Conservation (phyloP, 176 grass and related monocot genomes). For the Cenchrus purpureus region DNA sequence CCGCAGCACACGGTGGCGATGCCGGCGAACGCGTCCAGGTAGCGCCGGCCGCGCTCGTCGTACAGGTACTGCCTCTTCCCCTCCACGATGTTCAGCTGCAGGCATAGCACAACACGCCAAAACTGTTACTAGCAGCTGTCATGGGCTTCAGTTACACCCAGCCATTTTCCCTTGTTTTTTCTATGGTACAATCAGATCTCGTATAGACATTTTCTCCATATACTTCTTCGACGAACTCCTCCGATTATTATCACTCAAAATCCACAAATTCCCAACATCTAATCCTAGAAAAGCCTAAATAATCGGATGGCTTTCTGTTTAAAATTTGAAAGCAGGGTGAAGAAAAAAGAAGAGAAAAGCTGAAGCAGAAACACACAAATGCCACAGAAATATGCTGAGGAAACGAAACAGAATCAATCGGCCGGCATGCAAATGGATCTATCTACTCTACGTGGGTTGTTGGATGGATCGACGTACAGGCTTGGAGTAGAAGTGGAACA, state of each 20-base stretch:
- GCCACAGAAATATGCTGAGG: background rate
- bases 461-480: constrained; percentile 49
- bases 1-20: constrained; percentile 94
- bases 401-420: background rate
- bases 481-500: constrained; percentile 85
- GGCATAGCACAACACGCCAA: background rate
- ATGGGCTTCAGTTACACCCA: too few species aligned
- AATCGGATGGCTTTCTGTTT: background rate
- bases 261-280: too few species aligned
- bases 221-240: too few species aligned
- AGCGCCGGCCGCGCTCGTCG: constrained; percentile 82
- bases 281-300: too few species aligned
- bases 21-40: constrained; percentile 89
- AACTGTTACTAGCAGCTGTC: too few species aligned
- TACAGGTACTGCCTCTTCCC: constrained; percentile 96
- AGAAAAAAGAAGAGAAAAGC: background rate
- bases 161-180: too few species aligned
- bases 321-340: background rate
- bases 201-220: too few species aligned
- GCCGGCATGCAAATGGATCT: background rate
- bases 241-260: too few species aligned
- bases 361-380: background rate
- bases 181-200: too few species aligned
- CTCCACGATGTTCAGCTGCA: constrained; percentile 90
- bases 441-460: too few species aligned